Evolutionary conservation across 2,329 filamentous ascomycete genomes (phyloP).

Genomic region (Hirsutella minnesotensis): DNA sequence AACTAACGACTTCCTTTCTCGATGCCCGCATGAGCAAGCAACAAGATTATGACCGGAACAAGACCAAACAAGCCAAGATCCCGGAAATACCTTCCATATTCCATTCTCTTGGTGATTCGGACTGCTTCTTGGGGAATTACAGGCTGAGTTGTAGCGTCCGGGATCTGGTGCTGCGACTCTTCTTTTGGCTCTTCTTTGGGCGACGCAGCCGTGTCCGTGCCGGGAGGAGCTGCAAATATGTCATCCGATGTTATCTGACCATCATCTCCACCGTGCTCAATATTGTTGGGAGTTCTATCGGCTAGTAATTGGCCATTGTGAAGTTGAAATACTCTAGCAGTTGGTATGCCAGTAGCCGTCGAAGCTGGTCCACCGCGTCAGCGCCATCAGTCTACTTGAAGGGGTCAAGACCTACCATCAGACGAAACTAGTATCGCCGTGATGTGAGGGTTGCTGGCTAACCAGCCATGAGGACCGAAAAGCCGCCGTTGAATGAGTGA

Average conservation of each 20-base stretch:
- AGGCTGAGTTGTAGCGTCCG: neutral
- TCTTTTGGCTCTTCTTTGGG: neutral
- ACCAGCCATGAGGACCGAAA: neutral
- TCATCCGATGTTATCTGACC: neutral
- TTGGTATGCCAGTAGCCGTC: neutral
- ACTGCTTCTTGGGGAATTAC: neutral
- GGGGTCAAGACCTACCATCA: neutral
- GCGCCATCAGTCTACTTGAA: neutral
- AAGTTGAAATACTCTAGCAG: neutral
- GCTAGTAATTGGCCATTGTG: neutral
- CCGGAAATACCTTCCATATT: neutral
- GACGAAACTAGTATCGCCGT: neutral
- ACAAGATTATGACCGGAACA: neutral
- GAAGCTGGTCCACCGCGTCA: neutral
- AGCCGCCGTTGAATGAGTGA: neutral
- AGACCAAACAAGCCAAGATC: neutral
- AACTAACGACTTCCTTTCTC: conserved; percentile 1
- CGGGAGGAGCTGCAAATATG: no score
- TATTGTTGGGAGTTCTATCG: neutral
- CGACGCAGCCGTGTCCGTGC: neutral
- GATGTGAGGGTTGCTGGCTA: neutral
- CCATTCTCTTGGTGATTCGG: neutral
- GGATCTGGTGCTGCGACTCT: neutral
- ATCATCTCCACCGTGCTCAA: neutral
- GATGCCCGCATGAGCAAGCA: neutral